Percentiles rank a stretch among this genome's conserved stretches.
Evolutionary conservation across 2,329 filamentous ascomycete genomes (phyloP).

Genomic region (Ophiocordyceps polyrhachis-furcata): DNA sequence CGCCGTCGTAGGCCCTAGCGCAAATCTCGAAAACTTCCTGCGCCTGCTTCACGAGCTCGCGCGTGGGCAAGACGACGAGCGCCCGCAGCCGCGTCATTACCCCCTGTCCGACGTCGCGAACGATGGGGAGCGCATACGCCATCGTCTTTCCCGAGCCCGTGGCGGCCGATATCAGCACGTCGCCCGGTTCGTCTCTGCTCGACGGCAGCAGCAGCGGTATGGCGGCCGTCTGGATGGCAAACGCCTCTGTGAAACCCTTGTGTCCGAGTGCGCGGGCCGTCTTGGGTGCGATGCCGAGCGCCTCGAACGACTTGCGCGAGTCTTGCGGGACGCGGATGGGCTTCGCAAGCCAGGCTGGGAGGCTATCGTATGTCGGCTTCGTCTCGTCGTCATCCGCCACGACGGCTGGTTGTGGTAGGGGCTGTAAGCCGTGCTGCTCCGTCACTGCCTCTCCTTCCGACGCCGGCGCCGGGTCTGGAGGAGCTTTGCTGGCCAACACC

Average conservation of each 20-base stretch:
- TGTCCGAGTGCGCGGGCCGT: conserved; percentile 42
- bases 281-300: conserved; percentile 42
- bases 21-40: conserved; percentile 61
- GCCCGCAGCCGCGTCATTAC: conserved; percentile 51
- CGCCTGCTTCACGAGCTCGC: conserved; percentile 78
- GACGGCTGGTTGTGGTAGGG: conserved; percentile 60
- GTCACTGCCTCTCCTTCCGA: conserved; percentile 13
- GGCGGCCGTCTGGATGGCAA: conserved; percentile 29
- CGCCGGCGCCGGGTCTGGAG: conserved; percentile 12
- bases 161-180: conserved; percentile 77
- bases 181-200: conserved; percentile 43
- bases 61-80: conserved; percentile 73
- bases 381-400: conserved; percentile 34
- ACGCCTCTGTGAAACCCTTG: conserved; percentile 28
- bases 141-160: conserved; percentile 94
- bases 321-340: conserved; percentile 51
- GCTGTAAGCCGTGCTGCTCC: conserved; percentile 54
- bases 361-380: conserved; percentile 52
- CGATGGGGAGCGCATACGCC: conserved; percentile 73
- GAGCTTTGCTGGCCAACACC: conserved; percentile 24
- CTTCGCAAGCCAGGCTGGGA: conserved; percentile 64
- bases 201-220: conserved; percentile 62
- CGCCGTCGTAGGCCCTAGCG: conserved; percentile 37
- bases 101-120: conserved; percentile 52
- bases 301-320: conserved; percentile 39